These are phyloP conservation scores for Boletus sensibilis DNA, from an alignment of 768 basidiomycete species.

Conservation along the genomic window DNA sequence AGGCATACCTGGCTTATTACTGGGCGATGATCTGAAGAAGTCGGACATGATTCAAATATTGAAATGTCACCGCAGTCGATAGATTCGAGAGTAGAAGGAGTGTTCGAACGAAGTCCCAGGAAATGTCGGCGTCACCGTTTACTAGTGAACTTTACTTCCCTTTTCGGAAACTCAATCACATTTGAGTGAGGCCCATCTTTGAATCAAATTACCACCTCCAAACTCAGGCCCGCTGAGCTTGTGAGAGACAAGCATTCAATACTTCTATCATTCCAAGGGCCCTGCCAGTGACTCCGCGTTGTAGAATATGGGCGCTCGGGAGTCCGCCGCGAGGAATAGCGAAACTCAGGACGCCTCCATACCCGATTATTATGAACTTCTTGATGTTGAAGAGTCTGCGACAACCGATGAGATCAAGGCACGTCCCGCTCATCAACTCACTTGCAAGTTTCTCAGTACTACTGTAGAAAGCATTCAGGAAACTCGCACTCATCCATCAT, in stretches of 20 bases:
- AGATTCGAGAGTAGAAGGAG: neutral
- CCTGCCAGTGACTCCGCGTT: neutral
- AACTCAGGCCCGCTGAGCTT: neutral
- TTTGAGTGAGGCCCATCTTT: too few species aligned
- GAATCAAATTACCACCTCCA: neutral
- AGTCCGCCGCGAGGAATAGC: conserved; percentile 49
- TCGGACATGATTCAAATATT: conserved; percentile 44
- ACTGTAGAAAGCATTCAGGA: conserved; percentile 74
- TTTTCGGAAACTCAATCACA: conserved; percentile 13
- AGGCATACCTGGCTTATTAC: conserved; percentile 27
- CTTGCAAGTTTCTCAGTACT: conserved; percentile 3
- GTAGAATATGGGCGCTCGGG: conserved; percentile 62
- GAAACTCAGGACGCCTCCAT: conserved; percentile 26
- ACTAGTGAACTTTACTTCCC: neutral
- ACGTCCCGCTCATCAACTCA: conserved; percentile 1
- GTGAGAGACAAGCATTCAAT: neutral
- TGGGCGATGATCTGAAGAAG: conserved; percentile 45
- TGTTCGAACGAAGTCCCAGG: neutral
- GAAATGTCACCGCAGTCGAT: neutral
- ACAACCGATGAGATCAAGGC: conserved; percentile 90
- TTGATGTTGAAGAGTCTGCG: conserved; percentile 80
- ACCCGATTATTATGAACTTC: conserved; percentile 78
- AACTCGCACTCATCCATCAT: conserved; percentile 80
- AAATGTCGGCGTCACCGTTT: neutral
- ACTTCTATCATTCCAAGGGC: neutral